A percentile compares a stretch with the other conserved stretches of the same genome.
Evolutionary conservation across 208 protist genomes (phyloP).

Genomic region (Wallacemonas sp.): DNA sequence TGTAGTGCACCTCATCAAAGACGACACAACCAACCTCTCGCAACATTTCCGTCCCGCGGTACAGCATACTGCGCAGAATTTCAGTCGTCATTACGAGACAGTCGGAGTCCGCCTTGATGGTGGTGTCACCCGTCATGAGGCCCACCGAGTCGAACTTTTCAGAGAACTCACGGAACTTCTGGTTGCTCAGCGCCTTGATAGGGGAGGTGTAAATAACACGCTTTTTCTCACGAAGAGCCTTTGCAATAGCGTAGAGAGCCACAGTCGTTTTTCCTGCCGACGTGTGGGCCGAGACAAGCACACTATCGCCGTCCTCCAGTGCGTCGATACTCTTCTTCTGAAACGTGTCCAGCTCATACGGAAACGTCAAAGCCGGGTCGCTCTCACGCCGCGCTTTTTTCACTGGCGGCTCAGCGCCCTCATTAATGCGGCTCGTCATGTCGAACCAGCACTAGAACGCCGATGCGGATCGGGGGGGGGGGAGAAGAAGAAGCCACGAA

Average conservation of each 20-base stretch:
- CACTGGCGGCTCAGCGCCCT: constrained; percentile 19
- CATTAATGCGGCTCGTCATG: constrained; percentile 13
- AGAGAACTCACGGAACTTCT: constrained; percentile 99
- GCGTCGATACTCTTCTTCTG: constrained; percentile 94
- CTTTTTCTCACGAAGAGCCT: constrained; percentile 96
- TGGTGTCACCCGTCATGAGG: constrained; percentile 99
- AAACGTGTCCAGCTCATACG: constrained; percentile 96
- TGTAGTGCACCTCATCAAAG: constrained; percentile 99
- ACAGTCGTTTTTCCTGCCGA: constrained; percentile 99
- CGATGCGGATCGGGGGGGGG: too few species aligned
- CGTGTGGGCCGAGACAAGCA: constrained; percentile 99
- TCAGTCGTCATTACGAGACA: constrained; percentile 99
- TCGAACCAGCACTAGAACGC: too few species aligned
- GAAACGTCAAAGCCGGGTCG: constrained; percentile 91
- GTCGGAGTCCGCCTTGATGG: constrained; percentile 96
- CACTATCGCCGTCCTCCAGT: constrained; percentile 96
- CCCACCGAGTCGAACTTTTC: constrained; percentile 98
- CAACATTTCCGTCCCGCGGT: constrained; percentile 98
- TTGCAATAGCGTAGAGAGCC: constrained; percentile 99
- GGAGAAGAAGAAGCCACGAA: neutral
- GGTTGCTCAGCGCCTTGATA: constrained; percentile 99
- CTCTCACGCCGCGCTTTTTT: constrained; percentile 71
- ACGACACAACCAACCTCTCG: constrained; percentile 99
- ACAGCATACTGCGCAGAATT: constrained; percentile 99
- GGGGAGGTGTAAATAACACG: constrained; percentile 99